phyloP scores from a whole-genome alignment of 495 filamentous ascomycete genomes.

The Penicillium parvum region DNA sequence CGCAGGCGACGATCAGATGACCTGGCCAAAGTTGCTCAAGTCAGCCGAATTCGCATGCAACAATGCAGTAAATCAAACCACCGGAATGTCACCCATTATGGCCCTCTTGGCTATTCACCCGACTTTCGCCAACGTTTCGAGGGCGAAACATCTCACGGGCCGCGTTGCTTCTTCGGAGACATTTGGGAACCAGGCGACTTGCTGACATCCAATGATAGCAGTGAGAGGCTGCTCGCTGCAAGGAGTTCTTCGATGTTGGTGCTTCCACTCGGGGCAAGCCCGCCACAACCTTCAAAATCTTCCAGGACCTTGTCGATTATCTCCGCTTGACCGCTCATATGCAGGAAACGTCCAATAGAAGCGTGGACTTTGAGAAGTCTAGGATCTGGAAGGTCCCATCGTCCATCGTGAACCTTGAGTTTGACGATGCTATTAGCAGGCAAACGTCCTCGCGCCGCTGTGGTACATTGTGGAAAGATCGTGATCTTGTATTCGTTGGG shows the following conservation, averaged over 20 bases:
- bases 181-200: constrained; percentile 3
- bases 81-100: too few relatives aligned
- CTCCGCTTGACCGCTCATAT: constrained; percentile 14
- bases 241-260: constrained; percentile 16
- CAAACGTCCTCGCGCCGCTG: constrained; percentile 3
- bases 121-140: not conserved
- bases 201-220: constrained; percentile 3
- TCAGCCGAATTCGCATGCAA: too few relatives aligned
- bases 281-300: constrained; percentile 13
- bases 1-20: too few relatives aligned
- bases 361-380: constrained; percentile 14
- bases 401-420: constrained; percentile 9
- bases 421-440: constrained; percentile 10
- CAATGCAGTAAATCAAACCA: not conserved
- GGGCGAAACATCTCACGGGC: too few relatives aligned
- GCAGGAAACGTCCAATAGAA: constrained; percentile 11
- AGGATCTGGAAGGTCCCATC: constrained; percentile 15
- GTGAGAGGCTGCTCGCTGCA: constrained; percentile 10
- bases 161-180: constrained; percentile 5
- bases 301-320: constrained; percentile 9
- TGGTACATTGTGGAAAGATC: constrained; percentile 8
- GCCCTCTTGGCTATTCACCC: not conserved
- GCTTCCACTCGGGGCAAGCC: constrained; percentile 11
- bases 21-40: too few relatives aligned
- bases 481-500: constrained; percentile 14